These are phyloP conservation scores for Podaxis sp. DNA, from an alignment of 768 basidiomycete species.

Conservation along the genomic window DNA sequence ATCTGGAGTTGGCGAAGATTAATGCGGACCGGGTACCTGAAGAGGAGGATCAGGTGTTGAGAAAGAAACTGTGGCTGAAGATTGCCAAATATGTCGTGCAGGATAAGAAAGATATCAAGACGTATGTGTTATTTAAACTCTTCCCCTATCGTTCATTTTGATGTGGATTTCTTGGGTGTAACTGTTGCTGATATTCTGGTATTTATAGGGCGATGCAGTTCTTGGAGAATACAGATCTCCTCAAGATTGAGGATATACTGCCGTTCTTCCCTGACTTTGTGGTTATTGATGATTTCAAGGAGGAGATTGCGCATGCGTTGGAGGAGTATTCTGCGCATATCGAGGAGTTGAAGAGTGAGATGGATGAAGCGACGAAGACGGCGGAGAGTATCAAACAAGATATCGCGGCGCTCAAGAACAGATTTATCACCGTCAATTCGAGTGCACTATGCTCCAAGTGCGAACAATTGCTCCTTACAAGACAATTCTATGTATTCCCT, in stretches of 20 bases:
- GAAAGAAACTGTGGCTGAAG: slow-evolving; percentile 97
- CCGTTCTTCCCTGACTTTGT: slow-evolving; percentile 99
- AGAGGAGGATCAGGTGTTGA: slow-evolving; percentile 80
- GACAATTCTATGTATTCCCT: slow-evolving; percentile 98
- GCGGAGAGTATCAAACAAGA: slow-evolving; percentile 95
- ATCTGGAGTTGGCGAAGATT: slow-evolving; percentile 90
- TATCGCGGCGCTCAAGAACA: slow-evolving; percentile 78
- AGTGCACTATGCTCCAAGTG: slow-evolving; percentile 87
- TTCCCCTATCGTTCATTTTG: too few relatives aligned
- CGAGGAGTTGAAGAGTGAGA: slow-evolving; percentile 84
- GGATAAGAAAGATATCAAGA: slow-evolving; percentile 97
- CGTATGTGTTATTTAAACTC: slow-evolving; percentile 54
- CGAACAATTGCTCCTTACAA: slow-evolving; percentile 67
- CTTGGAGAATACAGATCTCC: slow-evolving; percentile 88
- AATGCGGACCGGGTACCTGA: slow-evolving; percentile 84
- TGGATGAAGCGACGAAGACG: slow-evolving; percentile 92
- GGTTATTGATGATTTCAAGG: slow-evolving; percentile 99
- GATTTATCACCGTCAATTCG: slow-evolving; percentile 90
- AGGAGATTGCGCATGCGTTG: slow-evolving; percentile 94
- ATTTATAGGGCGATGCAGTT: slow-evolving; percentile 88
- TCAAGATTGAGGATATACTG: slow-evolving; percentile 98
- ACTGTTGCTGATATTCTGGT: slow-evolving; percentile 1
- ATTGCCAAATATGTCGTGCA: slow-evolving; percentile 98
- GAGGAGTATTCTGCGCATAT: slow-evolving; percentile 94
- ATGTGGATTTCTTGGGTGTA: not conserved